Percentiles rank a stretch among this genome's conserved stretches.
Evolutionary conservation across 768 basidiomycete species (phyloP).

Genomic region (Panus rudis): DNA sequence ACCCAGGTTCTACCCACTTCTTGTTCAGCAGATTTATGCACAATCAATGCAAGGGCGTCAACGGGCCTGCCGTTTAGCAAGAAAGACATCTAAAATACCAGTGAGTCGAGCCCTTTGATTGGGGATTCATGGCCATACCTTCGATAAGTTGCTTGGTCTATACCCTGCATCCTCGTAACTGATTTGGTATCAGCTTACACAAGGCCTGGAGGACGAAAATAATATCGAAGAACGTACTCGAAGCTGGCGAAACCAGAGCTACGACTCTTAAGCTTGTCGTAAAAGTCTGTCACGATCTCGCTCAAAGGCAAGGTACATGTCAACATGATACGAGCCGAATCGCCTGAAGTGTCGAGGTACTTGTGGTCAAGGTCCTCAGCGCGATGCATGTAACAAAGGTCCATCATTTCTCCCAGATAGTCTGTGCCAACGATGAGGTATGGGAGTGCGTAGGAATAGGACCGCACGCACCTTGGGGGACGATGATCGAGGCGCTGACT

Average conservation of each 20-base stretch:
- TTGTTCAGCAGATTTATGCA: conserved; percentile 76
- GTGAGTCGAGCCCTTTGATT: background rate
- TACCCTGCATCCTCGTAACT: conserved; percentile 97
- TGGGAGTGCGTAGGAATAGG: background rate
- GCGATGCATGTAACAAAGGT: conserved; percentile 80
- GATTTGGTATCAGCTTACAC: conserved; percentile 1
- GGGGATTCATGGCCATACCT: conserved; percentile 38
- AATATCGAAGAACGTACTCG: conserved; percentile 48
- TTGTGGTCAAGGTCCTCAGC: conserved; percentile 78
- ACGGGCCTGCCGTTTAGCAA: conserved; percentile 84
- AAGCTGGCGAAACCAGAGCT: conserved; percentile 90
- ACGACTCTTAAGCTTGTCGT: conserved; percentile 88
- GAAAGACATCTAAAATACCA: conserved; percentile 81
- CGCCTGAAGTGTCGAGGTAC: conserved; percentile 62
- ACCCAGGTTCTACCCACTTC: conserved; percentile 78
- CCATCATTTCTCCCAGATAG: conserved; percentile 95
- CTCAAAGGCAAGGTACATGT: conserved; percentile 81
- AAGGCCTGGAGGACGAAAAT: background rate
- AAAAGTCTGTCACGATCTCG: conserved; percentile 94
- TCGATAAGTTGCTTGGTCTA: conserved; percentile 68
- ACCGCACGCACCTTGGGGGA: conserved; percentile 68
- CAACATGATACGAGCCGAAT: conserved; percentile 66
- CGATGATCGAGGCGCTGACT: conserved; percentile 89
- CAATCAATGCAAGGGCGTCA: conserved; percentile 88
- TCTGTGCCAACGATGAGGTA: conserved; percentile 35